A percentile compares a stretch with the other conserved stretches of the same genome.
These are phyloP conservation scores for Conticribra guillardii DNA, from an alignment of 108 stramenopile species.

Conservation along the genomic window DNA sequence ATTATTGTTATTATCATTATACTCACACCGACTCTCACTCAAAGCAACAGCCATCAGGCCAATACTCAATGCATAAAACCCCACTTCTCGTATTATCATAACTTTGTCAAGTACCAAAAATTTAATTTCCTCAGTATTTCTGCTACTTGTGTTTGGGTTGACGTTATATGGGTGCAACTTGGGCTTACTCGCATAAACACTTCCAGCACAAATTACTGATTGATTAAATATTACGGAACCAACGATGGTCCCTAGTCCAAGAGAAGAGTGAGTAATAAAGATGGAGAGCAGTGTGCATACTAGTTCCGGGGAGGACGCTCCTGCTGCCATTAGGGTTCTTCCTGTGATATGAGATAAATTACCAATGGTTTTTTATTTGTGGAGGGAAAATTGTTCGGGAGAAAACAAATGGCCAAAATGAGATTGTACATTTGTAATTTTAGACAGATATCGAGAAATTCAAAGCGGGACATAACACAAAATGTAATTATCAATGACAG, in stretches of 20 bases:
- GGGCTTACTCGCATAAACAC: constrained; percentile 59
- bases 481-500: no score
- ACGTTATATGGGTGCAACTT: no score
- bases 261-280: constrained; percentile 80
- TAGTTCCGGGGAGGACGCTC: constrained; percentile 79
- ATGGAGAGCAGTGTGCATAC: constrained; percentile 68
- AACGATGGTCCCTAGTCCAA: constrained; percentile 83
- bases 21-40: no score
- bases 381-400: no score
- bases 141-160: no score
- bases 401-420: no score
- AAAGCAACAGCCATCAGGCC: constrained; percentile 60
- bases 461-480: no score
- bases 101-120: constrained; percentile 56
- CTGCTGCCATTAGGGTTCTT: constrained; percentile 86
- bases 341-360: constrained; percentile 18
- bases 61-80: constrained; percentile 73
- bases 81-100: constrained; percentile 69
- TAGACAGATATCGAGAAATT: no score
- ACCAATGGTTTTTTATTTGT: no score
- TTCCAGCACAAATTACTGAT: constrained; percentile 79
- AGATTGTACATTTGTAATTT: no score
- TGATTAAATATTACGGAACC: constrained; percentile 84
- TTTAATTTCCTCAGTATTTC: no score
- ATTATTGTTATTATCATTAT: no score